Evolutionary conservation across 2,329 filamentous ascomycete genomes (phyloP), one percentile per base, ranked within the genome.

Genomic region (Cytospora schulzeri): DNA sequence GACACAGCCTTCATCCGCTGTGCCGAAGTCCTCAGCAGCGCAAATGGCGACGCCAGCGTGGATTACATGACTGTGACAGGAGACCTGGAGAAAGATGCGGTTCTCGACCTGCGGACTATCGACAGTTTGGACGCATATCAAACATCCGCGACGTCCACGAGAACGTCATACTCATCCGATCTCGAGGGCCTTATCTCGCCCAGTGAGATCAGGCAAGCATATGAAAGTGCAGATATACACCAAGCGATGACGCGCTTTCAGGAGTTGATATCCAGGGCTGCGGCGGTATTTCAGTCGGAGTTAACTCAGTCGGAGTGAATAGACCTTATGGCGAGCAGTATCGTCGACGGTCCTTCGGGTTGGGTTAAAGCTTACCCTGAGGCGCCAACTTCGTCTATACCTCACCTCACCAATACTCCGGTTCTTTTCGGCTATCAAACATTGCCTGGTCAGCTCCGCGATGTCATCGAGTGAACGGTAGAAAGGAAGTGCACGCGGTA

Each of bases 51-150:
- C 45, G 6, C 35, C 15, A 33, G 53, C 22, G 6, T 60, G 38
- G 63, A 66, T 19, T 53, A 38, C 45, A 45, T 60, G 17, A 62
- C 56, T 9, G 53, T 41, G 0, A 61, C 63, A 1, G 66, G 60
- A 8, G 60, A 55, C 19, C 14, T 63, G 15, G 60, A 60, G 4
- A 45, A 28, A 19, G 66, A 66, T 29, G 57, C 64, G 12, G 24
- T 28, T n/a, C 64, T 67, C 22, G 66, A 67, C 51, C 12, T 35
- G 33, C 41, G 55, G 17, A 33, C 24, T n/a, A 57, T 67, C 41
- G 35, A 66, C 50, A 60, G 31, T 3, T 28, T 66, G 38, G 65
- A 66, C 22, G 57, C 62, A 9, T 45, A 60, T 4, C 51, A 64
- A 26, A 33, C 59, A 6, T 57, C 60, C 5, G 54, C 45, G 12